Conservation (phyloP, 148 eudicot species). For the Drosera capensis region DNA sequence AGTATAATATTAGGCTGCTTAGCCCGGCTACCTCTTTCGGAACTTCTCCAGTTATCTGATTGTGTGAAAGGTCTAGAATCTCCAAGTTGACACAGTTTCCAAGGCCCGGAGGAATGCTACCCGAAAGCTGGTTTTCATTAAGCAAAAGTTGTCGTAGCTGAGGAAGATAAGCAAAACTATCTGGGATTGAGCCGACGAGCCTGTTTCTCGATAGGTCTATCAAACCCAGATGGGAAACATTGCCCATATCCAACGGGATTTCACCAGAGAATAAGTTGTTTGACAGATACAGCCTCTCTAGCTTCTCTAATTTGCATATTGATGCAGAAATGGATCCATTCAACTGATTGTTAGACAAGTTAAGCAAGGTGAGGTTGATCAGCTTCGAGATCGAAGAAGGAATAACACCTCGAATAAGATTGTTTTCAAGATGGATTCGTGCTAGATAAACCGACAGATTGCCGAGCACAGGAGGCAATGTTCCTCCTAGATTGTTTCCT, state of each 20-base stretch:
- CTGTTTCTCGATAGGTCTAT: conserved; percentile 61
- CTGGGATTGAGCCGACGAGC: conserved; percentile 52
- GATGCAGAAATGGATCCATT: conserved; percentile 51
- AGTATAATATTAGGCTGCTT: conserved; percentile 55
- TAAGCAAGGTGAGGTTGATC: conserved; percentile 53
- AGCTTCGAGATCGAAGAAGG: conserved; percentile 61
- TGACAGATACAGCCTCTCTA: conserved; percentile 60
- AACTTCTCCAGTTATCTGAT: conserved; percentile 46
- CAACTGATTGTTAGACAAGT: conserved; percentile 53
- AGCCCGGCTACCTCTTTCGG: conserved; percentile 56
- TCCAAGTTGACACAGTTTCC: conserved; percentile 70
- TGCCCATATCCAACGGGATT: conserved; percentile 43
- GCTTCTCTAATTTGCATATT: conserved; percentile 28
- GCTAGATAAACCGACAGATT: conserved; percentile 40
- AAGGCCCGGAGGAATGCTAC: conserved; percentile 52
- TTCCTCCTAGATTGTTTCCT: conserved; percentile 51
- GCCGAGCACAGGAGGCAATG: conserved; percentile 40
- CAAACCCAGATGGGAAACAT: conserved; percentile 60
- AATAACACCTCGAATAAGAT: conserved; percentile 47
- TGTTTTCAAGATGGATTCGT: conserved; percentile 57
- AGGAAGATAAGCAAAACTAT: conserved; percentile 44
- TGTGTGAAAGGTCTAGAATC: conserved; percentile 64
- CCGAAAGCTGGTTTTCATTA: conserved; percentile 48
- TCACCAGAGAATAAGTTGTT: conserved; percentile 50
- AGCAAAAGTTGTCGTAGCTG: conserved; percentile 53